A percentile compares a stretch with the other conserved stretches of the same genome.
These are phyloP conservation scores for Paspalum vaginatum DNA, from an alignment of 176 grass and related monocot genomes.

Conservation along the genomic window DNA sequence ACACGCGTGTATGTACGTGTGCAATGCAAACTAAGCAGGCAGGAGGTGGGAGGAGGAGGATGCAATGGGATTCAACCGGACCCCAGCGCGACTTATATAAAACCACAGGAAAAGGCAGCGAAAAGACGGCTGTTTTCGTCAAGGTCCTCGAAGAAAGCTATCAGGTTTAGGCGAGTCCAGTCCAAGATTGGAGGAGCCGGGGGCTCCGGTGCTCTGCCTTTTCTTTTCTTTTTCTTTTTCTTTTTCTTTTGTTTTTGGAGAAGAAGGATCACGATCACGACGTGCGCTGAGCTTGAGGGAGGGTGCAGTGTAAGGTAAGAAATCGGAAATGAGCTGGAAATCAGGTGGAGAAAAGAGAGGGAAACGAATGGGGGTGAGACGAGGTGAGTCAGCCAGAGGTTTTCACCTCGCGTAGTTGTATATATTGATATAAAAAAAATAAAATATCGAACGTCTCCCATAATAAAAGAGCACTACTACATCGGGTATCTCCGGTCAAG, in stretches of 20 bases:
- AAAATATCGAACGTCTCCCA: too few species aligned
- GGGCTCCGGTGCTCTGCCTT: too few species aligned
- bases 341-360: background rate
- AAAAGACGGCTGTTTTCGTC: conserved; percentile 26
- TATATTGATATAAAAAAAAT: too few species aligned
- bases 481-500: too few species aligned
- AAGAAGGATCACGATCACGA: conserved; percentile 7
- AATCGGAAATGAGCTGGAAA: background rate
- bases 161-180: conserved; percentile 33
- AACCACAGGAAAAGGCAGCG: background rate
- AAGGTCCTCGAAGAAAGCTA: conserved; percentile 15
- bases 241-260: background rate
- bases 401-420: too few species aligned
- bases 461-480: too few species aligned
- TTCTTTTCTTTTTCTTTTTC: background rate
- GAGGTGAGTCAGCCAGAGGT: background rate
- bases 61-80: background rate
- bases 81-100: conserved; percentile 19
- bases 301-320: background rate
- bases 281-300: background rate
- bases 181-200: conserved; percentile 44
- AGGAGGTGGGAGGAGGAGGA: background rate
- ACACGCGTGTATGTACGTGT: background rate
- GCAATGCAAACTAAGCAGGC: conserved; percentile 16
- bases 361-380: background rate